Evolutionary conservation across 2,329 filamentous ascomycete genomes (phyloP).

Genomic region (Dactylellina parvicollis): DNA sequence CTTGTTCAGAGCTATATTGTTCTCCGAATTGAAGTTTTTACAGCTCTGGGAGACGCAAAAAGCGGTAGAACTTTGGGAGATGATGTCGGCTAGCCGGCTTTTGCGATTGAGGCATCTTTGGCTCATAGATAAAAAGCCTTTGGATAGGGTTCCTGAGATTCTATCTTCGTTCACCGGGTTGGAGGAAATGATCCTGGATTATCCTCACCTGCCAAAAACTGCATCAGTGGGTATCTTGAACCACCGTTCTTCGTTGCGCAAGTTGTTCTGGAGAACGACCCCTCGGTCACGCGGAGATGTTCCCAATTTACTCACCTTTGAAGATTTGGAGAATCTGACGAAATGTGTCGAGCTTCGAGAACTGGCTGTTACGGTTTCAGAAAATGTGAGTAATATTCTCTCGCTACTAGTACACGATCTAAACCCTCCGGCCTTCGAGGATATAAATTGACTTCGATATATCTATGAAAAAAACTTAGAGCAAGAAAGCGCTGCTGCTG

Average conservation of each 20-base stretch:
- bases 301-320: not conserved
- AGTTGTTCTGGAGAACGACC: not conserved
- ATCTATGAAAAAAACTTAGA: not conserved
- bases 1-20: not conserved
- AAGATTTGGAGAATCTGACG: not conserved
- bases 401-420: not conserved
- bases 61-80: not conserved
- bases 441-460: too few species aligned
- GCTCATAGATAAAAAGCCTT: not conserved
- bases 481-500: not conserved
- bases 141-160: not conserved
- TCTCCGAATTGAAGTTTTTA: not conserved
- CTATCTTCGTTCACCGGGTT: not conserved
- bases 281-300: not conserved
- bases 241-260: not conserved
- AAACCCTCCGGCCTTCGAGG: too few species aligned
- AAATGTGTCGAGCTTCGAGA: not conserved
- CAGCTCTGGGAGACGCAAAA: not conserved
- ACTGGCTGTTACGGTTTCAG: not conserved
- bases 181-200: not conserved
- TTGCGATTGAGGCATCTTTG: conserved; percentile 1
- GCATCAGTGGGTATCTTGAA: not conserved
- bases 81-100: not conserved
- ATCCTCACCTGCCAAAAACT: not conserved
- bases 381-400: not conserved